Evolutionary conservation across 352 stramenopile species (phyloP).

Genomic region (Globisporangium parvum): DNA sequence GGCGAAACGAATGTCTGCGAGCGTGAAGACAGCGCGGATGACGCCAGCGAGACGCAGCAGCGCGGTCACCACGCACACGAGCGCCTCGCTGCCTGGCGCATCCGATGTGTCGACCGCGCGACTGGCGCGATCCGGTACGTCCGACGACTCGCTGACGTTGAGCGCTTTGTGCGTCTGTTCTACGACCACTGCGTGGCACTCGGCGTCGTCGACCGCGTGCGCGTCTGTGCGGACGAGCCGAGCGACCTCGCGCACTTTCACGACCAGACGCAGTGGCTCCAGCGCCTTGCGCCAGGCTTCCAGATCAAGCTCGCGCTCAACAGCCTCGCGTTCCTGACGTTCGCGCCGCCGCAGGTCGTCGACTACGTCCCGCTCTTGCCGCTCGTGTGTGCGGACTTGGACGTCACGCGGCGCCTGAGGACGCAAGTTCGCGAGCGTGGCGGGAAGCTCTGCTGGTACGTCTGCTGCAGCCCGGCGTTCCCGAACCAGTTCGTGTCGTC

Average conservation of each 20-base stretch:
- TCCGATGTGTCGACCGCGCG: conserved; percentile 49
- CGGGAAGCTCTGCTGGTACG: conserved; percentile 71
- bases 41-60: conserved; percentile 4
- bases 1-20: not conserved
- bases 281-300: conserved; percentile 57
- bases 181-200: conserved; percentile 58
- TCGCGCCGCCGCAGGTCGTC: conserved; percentile 54
- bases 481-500: conserved; percentile 81
- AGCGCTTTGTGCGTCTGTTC: conserved; percentile 56
- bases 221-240: conserved; percentile 69
- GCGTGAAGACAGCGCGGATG: conserved; percentile 4
- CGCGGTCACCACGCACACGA: not conserved
- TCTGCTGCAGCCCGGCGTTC: conserved; percentile 64
- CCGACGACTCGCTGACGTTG: conserved; percentile 42
- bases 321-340: conserved; percentile 63
- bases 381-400: conserved; percentile 54
- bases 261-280: conserved; percentile 57
- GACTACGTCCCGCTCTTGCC: conserved; percentile 70
- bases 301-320: conserved; percentile 73
- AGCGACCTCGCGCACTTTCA: conserved; percentile 48
- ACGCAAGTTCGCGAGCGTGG: conserved; percentile 47
- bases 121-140: conserved; percentile 62
- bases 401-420: conserved; percentile 45
- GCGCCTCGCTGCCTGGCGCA: conserved; percentile 57
- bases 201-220: conserved; percentile 52